phyloP scores from a whole-genome alignment of 805 yeast species.

The Candida maris region DNA sequence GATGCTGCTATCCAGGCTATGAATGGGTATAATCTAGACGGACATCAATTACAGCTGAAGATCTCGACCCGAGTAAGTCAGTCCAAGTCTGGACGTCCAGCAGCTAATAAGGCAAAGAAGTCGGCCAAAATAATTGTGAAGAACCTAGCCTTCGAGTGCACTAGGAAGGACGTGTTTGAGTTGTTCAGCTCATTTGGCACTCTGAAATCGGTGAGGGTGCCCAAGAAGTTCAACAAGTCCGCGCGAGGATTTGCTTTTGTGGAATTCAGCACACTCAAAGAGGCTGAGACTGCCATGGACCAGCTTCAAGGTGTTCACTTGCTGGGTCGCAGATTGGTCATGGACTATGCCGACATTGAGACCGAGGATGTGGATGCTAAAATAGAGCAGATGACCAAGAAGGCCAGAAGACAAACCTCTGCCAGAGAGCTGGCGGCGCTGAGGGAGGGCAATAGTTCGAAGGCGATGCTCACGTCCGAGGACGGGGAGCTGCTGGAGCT shows the following conservation, averaged over 20 bases:
- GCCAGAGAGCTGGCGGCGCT: constrained; percentile 69
- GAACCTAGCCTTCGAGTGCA: constrained; percentile 95
- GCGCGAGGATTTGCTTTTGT: constrained; percentile 98
- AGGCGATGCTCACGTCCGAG: constrained; percentile 65
- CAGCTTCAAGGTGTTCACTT: constrained; percentile 94
- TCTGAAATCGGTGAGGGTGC: constrained; percentile 90
- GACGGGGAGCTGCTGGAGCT: constrained; percentile 43
- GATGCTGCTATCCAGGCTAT: constrained; percentile 65
- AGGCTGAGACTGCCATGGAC: constrained; percentile 92
- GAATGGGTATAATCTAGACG: constrained; percentile 79
- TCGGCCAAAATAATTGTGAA: constrained; percentile 86
- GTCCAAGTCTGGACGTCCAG: constrained; percentile 32
- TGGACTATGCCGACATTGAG: constrained; percentile 87
- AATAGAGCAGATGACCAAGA: constrained; percentile 83
- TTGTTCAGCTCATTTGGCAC: constrained; percentile 93
- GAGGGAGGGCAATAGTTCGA: constrained; percentile 60
- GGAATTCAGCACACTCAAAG: constrained; percentile 80
- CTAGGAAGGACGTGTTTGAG: constrained; percentile 88
- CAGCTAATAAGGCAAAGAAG: constrained; percentile 36
- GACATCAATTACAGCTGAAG: constrained; percentile 86
- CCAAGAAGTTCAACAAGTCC: constrained; percentile 89
- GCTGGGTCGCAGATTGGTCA: constrained; percentile 88
- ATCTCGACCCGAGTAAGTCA: constrained; percentile 69
- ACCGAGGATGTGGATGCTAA: constrained; percentile 84
- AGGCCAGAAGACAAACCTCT: constrained; percentile 78